Evolutionary conservation across 108 stramenopile species (phyloP).

Genomic region (Cyclotella distinguenda): DNA sequence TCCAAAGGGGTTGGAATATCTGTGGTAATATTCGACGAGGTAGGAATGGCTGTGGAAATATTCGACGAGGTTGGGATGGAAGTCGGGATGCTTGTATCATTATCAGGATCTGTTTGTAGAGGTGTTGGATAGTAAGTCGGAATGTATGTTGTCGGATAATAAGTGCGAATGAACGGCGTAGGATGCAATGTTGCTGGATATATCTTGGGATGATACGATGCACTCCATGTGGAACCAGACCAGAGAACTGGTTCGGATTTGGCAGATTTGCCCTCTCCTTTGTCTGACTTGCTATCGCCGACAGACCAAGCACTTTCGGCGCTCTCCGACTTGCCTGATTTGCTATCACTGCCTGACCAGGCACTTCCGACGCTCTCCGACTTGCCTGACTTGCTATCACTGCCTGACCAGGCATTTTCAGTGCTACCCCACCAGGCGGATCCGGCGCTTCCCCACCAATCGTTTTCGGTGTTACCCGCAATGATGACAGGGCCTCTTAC

Average conservation of each 20-base stretch:
- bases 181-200: background rate
- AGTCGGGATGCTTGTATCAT: background rate
- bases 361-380: background rate
- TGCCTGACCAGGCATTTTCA: background rate
- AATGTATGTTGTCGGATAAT: background rate
- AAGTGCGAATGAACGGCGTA: background rate
- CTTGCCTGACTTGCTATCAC: constrained; percentile 7
- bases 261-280: too few relatives aligned
- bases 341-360: background rate
- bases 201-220: too few relatives aligned
- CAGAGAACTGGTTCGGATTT: too few relatives aligned
- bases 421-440: background rate
- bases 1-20: too few relatives aligned
- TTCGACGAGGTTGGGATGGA: background rate
- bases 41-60: background rate
- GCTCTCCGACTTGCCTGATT: background rate
- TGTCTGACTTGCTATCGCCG: too few relatives aligned
- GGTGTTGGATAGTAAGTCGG: constrained; percentile 7
- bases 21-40: too few relatives aligned
- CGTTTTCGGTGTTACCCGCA: background rate
- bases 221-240: too few relatives aligned
- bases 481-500: background rate
- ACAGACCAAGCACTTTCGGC: too few relatives aligned
- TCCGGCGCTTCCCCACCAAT: constrained; percentile 4
- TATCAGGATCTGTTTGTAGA: constrained; percentile 1